These are phyloP conservation scores for Rossbeevera mucosa DNA, from an alignment of 768 basidiomycete species.

Conservation along the genomic window DNA sequence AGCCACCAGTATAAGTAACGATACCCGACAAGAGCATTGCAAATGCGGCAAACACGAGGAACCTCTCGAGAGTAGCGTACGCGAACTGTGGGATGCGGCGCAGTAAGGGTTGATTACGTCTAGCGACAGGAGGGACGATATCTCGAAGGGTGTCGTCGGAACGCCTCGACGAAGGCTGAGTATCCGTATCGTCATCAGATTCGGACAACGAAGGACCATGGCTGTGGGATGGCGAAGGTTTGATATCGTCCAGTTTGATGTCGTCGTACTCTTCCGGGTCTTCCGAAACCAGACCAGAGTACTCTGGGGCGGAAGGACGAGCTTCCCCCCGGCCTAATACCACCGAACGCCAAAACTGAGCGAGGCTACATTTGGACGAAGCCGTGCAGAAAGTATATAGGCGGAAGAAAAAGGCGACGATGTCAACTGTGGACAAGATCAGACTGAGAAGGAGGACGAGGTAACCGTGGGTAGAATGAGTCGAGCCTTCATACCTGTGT, in stretches of 20 bases:
- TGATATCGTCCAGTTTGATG: conserved; percentile 36
- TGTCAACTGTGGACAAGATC: conserved; percentile 49
- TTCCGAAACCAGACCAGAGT: conserved; percentile 51
- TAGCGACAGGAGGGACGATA: conserved; percentile 16
- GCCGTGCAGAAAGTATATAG: conserved; percentile 44
- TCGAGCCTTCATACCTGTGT: conserved; percentile 61
- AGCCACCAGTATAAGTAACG: conserved; percentile 82
- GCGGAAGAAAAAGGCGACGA: conserved; percentile 47
- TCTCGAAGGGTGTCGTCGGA: conserved; percentile 60
- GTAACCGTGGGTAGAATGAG: conserved; percentile 65
- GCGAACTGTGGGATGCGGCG: conserved; percentile 41
- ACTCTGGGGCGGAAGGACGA: conserved; percentile 37
- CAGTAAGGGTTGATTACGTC: conserved; percentile 26
- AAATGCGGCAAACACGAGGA: conserved; percentile 68
- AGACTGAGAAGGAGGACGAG: conserved; percentile 44
- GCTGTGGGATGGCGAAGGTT: conserved; percentile 31
- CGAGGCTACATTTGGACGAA: conserved; percentile 42
- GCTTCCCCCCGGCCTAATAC: conserved; percentile 46
- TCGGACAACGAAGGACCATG: conserved; percentile 47
- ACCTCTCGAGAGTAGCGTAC: conserved; percentile 56
- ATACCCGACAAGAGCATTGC: conserved; percentile 64
- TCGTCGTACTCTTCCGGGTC: conserved; percentile 56
- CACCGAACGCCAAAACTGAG: conserved; percentile 53
- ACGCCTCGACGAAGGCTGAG: conserved; percentile 37
- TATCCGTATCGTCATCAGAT: conserved; percentile 49